Base-by-base conservation (phyloP, 2,329 filamentous ascomycete species). In the Xylariaceae sp. region DNA sequence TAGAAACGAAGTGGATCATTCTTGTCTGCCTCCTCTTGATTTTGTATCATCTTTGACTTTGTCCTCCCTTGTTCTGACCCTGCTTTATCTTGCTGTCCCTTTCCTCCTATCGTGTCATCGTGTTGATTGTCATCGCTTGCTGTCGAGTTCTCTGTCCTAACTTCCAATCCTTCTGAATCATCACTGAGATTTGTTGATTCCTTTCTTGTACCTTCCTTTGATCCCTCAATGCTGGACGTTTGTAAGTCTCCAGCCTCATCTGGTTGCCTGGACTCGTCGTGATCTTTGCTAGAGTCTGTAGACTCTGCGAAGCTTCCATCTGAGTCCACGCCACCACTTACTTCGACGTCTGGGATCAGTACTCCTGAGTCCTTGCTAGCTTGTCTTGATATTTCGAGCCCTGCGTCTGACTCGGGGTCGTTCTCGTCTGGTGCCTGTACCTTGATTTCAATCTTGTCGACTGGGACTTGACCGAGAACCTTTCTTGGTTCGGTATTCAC, bases 21-120 rank as follows among this genome's bases (percentile, higher is more conserved):
- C 36, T 47, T 27, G 27, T 58, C 44, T 19, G 50, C 39, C 14
- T 40, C 41, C 11, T 22, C 44, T 22, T 40, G 27, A 11, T n/a
- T 42, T 36, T 6, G 5, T 17, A 38, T 17, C 35, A 38, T 38
- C 12, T 38, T 17, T 17, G 35, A 38, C 15, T 38, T 35, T 38
- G 12, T 38, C 35, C 4, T 3, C 3, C 5, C 5, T 38, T 3
- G 12, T 17, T 3, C 3, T 38, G 35, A 5, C 35, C 4, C 3
- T 17, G 12, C 3, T 17, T 17, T 38, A 4, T 4, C 15, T 17
- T 38, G 12, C 35, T 38, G 12, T 10, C 10, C 12, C 35, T 38
- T 38, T 38, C 4, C 12, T 38, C 3, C 12, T 38, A 11, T 4
- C 35, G 4, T 38, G 35, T 38, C 12, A 4, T 27, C 22, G 4